phyloP scores from a whole-genome alignment of 2,329 filamentous ascomycete genomes.

The Thelonectria olida region DNA sequence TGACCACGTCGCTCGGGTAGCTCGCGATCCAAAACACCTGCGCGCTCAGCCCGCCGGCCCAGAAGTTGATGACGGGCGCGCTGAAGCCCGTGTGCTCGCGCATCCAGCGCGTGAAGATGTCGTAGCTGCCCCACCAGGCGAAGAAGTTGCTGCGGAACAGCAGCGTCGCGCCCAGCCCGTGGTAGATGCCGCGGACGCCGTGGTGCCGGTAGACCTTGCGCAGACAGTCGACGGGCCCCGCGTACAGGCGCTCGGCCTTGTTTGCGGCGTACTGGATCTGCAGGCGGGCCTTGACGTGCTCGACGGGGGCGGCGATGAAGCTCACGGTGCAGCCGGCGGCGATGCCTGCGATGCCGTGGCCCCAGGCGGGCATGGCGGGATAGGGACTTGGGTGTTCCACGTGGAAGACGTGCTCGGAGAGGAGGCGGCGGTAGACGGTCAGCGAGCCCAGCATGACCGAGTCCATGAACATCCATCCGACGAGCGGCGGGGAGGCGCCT shows the following conservation, averaged over 20 bases:
- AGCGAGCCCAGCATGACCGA: conserved; percentile 88
- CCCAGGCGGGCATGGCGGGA: conserved; percentile 73
- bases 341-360: conserved; percentile 88
- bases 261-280: conserved; percentile 91
- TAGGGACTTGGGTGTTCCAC: conserved; percentile 42
- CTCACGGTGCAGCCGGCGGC: conserved; percentile 89
- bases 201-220: conserved; percentile 75
- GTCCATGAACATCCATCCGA: conserved; percentile 99
- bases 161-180: conserved; percentile 84
- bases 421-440: conserved; percentile 85
- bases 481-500: conserved; percentile 87
- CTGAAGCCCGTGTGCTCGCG: conserved; percentile 74
- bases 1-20: conserved; percentile 93
- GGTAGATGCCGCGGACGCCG: conserved; percentile 83
- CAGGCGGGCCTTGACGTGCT: conserved; percentile 92
- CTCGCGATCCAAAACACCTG: conserved; percentile 95
- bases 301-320: conserved; percentile 91
- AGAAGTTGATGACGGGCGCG: conserved; percentile 89
- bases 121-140: conserved; percentile 98
- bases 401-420: conserved; percentile 83
- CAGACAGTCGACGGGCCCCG: conserved; percentile 86
- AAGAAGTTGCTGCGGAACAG: conserved; percentile 95
- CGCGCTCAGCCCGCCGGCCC: conserved; percentile 92
- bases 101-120: conserved; percentile 78
- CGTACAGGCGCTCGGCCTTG: conserved; percentile 82